Percentiles rank a stretch among this genome's conserved stretches.
Conservation (phyloP, 176 grass and related monocot genomes). For the Carex kokanica region DNA sequence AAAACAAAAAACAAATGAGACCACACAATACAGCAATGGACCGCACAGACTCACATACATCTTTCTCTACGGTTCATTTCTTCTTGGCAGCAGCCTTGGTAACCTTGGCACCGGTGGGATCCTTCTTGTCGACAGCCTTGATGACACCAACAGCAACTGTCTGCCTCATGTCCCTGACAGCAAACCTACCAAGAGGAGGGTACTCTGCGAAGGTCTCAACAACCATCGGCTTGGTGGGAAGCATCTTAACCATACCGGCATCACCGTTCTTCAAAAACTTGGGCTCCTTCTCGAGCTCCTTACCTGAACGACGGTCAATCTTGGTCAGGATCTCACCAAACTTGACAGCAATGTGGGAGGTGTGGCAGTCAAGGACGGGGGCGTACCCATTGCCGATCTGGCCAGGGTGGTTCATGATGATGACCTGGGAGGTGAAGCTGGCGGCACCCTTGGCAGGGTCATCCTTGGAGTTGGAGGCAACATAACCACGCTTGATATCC, state of each 20-base stretch:
- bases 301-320: constrained; percentile 29
- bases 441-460: constrained; percentile 32
- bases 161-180: constrained; percentile 31
- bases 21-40: background rate
- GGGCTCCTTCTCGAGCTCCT: constrained; percentile 30
- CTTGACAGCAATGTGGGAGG: constrained; percentile 33
- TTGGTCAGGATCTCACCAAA: constrained; percentile 27
- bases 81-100: constrained; percentile 39
- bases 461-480: constrained; percentile 33
- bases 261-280: constrained; percentile 29
- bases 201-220: constrained; percentile 33
- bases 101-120: constrained; percentile 37
- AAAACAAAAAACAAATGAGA: background rate
- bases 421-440: constrained; percentile 31
- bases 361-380: constrained; percentile 18
- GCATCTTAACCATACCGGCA: constrained; percentile 28
- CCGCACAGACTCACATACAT: background rate
- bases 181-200: constrained; percentile 29
- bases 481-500: constrained; percentile 34
- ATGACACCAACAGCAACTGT: constrained; percentile 28
- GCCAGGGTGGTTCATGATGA: constrained; percentile 36
- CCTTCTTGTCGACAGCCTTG: constrained; percentile 32
- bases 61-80: constrained; percentile 37
- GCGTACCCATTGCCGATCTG: constrained; percentile 22
- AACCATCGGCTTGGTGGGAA: constrained; percentile 39